phyloP scores from a whole-genome alignment of 1,139 yeast species.

The Insectozyma bohioensis region DNA sequence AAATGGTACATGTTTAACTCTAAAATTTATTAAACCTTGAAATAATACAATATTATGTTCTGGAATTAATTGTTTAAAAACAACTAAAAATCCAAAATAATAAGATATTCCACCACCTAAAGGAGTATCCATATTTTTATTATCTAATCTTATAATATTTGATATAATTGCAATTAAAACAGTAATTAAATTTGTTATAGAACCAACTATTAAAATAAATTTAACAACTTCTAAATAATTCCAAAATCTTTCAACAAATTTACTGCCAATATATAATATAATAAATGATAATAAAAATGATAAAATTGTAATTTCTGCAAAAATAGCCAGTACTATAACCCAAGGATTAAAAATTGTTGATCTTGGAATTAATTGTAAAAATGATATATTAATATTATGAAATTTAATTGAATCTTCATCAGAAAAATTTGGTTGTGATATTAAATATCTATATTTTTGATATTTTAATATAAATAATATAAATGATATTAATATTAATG shows the following conservation, averaged over 20 bases:
- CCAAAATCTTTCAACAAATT: constrained; percentile 55
- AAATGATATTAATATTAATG: constrained; percentile 23
- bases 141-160: constrained; percentile 38
- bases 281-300: constrained; percentile 49
- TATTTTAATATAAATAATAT: constrained; percentile 30
- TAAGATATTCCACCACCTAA: constrained; percentile 75
- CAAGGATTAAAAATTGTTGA: constrained; percentile 65
- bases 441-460: constrained; percentile 30
- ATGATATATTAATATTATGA: constrained; percentile 53
- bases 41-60: constrained; percentile 78
- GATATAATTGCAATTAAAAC: constrained; percentile 40
- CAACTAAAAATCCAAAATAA: constrained; percentile 76
- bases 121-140: constrained; percentile 43
- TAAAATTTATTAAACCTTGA: constrained; percentile 59
- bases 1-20: constrained; percentile 76
- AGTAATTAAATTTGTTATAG: constrained; percentile 58
- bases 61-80: constrained; percentile 84
- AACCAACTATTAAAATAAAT: constrained; percentile 57
- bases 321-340: constrained; percentile 71
- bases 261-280: constrained; percentile 53
- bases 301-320: constrained; percentile 63
- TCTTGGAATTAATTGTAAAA: constrained; percentile 69
- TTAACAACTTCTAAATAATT: constrained; percentile 59
- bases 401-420: constrained; percentile 19
- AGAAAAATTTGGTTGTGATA: constrained; percentile 21